Base-by-base conservation (phyloP, 768 basidiomycete genomes). In the Macrolepiota albuminosa region DNA sequence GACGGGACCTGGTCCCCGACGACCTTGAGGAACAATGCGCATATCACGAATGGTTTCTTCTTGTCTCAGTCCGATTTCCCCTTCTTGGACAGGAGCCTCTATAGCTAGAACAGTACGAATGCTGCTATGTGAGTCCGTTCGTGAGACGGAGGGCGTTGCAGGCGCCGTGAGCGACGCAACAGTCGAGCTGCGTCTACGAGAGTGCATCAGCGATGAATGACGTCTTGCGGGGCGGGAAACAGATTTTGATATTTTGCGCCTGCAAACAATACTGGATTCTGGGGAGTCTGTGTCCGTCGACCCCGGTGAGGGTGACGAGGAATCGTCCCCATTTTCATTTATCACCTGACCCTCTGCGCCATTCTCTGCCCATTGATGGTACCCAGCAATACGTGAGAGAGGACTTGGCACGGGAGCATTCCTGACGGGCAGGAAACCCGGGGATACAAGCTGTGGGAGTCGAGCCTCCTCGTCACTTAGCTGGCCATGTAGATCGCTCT, bases 41-140 rank as follows among this genome's bases (percentile, higher is more conserved):
- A 70, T n/a, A 57, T 74, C 71, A 37, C 67, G 66, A 2, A 70
- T 46, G 0, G 72, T 73, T 26, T 73, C 71, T 60, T 72, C 70
- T 8, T 60, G 62, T 51, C 64, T 70, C 37, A 68, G 36, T 14
- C 61, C 64, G 43, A 47, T 59, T 3, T 49, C 64, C 13, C 57
- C 67, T 10, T 66, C 66, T 26, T 61, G 64, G 3, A 76, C 78
- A 50, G 67, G 71, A 13, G 75, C 56, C 37, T 86, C 85, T 7
- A 71, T 80, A 2, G 83, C 88, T 31, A 82, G 83, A 6, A 93
- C 85, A 0, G 91, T 93, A 18, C 83, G 81, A 34, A 89, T 79
- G 62, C 90, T 92, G 68, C 85, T 88, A 21, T 74, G 75, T 2
- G 89, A 90, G 18, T 80, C 78, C 42, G 79, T 81, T 57, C 80